A percentile compares a stretch with the other conserved stretches of the same genome.
Conservation (phyloP, 345 rosid species). For the Raphanus sativus region DNA sequence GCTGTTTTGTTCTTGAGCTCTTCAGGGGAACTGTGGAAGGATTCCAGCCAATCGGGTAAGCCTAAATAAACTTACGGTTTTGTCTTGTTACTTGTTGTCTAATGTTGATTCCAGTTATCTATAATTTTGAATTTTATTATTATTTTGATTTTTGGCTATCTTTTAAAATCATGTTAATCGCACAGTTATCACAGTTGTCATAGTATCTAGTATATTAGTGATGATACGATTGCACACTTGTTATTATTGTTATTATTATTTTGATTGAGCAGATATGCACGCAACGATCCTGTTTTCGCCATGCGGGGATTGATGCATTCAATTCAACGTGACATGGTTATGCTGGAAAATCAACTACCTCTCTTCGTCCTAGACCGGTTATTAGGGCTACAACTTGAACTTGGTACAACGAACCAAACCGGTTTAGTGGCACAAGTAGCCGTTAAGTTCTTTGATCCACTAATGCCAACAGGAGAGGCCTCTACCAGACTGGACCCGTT, state of each 20-base stretch:
- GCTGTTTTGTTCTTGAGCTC: conserved; percentile 71
- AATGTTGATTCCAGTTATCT: neutral
- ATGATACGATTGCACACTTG: neutral
- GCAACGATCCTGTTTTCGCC: conserved; percentile 73
- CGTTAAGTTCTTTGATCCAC: conserved; percentile 65
- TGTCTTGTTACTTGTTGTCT: neutral
- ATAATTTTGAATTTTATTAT: neutral
- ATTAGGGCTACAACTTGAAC: conserved; percentile 61
- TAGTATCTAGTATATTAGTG: neutral
- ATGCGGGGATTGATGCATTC: conserved; percentile 83
- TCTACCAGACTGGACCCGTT: conserved; percentile 25
- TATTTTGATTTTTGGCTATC: neutral
- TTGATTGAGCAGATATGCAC: conserved; percentile 39
- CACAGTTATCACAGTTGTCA: neutral
- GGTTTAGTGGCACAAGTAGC: conserved; percentile 63
- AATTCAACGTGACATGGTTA: conserved; percentile 79
- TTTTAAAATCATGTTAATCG: neutral
- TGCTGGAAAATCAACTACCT: conserved; percentile 85
- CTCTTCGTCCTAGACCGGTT: conserved; percentile 66
- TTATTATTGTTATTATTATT: neutral
- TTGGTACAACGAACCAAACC: conserved; percentile 49
- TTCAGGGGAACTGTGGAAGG: conserved; percentile 68
- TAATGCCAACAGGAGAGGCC: conserved; percentile 75
- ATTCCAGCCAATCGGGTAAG: conserved; percentile 50
- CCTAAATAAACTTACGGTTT: neutral